Evolutionary conservation across 2,329 filamentous ascomycete genomes (phyloP).

Genomic region (Sphaerulina vaccinii): DNA sequence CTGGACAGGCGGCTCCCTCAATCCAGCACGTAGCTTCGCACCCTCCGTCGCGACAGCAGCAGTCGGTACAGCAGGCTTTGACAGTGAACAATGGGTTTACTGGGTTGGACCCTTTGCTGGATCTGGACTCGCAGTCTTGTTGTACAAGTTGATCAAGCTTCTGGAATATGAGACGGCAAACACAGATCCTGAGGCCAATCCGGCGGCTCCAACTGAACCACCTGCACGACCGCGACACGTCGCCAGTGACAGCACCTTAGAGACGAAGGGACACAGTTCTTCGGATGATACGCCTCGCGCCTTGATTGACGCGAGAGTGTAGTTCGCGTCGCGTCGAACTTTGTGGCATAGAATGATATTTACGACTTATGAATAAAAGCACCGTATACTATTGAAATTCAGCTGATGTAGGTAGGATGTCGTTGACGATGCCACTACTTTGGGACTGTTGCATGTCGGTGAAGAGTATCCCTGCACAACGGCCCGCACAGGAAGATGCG

Average conservation of each 20-base stretch:
- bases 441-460: no score
- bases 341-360: background rate
- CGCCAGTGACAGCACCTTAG: background rate
- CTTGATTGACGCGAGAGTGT: background rate
- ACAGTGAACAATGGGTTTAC: conserved; percentile 50
- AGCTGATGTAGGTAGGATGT: no score
- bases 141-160: conserved; percentile 51
- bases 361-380: no score
- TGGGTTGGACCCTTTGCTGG: conserved; percentile 51
- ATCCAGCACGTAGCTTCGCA: conserved; percentile 38
- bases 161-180: conserved; percentile 54
- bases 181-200: conserved; percentile 33
- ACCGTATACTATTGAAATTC: no score
- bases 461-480: no score
- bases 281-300: background rate
- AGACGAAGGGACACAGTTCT: background rate
- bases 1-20: conserved; percentile 37
- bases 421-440: no score
- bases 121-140: conserved; percentile 46
- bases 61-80: conserved; percentile 1
- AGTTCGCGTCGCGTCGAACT: background rate
- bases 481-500: no score
- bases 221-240: background rate
- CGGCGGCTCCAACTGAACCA: background rate
- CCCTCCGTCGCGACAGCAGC: conserved; percentile 27